Evolutionary conservation across 2,329 filamentous ascomycete species (phyloP).

Genomic region (Pestalotiopsis sp.): DNA sequence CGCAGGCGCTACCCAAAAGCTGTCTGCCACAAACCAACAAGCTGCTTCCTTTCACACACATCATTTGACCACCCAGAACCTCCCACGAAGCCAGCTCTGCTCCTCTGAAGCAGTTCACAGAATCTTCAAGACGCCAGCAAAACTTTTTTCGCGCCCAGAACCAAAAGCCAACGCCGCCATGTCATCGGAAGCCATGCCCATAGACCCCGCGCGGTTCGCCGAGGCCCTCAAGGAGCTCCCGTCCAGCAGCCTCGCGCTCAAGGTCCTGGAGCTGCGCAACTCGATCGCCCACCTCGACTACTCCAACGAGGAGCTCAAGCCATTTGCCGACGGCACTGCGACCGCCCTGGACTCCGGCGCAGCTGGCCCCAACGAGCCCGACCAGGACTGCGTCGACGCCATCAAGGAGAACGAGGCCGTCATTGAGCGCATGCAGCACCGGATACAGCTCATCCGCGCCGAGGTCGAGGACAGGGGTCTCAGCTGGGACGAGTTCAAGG

Average conservation of each 20-base stretch:
- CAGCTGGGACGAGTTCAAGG: constrained; percentile 59
- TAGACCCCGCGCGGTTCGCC: constrained; percentile 64
- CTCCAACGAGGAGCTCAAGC: constrained; percentile 72
- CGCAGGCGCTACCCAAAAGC: constrained; percentile 13
- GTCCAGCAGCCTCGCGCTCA: constrained; percentile 67
- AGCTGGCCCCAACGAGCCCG: constrained; percentile 43
- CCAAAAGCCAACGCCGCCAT: constrained; percentile 37
- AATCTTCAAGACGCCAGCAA: neutral
- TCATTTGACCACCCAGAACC: neutral
- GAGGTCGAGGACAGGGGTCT: constrained; percentile 65
- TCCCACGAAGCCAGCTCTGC: neutral
- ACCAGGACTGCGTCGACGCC: constrained; percentile 73
- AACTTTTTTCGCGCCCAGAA: too few relatives aligned
- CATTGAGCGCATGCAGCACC: constrained; percentile 67
- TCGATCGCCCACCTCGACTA: constrained; percentile 72
- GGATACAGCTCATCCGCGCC: constrained; percentile 62
- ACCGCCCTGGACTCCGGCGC: constrained; percentile 27
- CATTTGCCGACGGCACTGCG: constrained; percentile 59
- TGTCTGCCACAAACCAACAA: neutral
- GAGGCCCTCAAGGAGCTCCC: constrained; percentile 69
- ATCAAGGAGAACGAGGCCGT: constrained; percentile 72
- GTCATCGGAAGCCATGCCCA: constrained; percentile 65
- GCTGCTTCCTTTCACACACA: neutral
- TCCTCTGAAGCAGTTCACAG: neutral
- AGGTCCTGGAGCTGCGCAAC: constrained; percentile 76